Conservation (phyloP, 805 yeast species). For the Ogataea populi-albae region DNA sequence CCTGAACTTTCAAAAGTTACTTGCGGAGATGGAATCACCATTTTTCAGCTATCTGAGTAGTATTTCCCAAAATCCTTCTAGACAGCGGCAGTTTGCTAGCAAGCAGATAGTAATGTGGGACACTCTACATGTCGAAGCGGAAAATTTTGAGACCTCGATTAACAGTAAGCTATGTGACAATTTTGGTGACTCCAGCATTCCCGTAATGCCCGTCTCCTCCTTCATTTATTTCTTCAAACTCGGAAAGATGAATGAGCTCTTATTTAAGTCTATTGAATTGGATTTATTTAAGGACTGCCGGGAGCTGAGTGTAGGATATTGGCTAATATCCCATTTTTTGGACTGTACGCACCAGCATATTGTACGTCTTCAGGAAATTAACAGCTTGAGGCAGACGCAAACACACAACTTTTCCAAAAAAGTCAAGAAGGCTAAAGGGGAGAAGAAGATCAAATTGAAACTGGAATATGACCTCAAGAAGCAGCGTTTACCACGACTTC, state of each 20-base stretch:
- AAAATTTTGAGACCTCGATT: conserved; percentile 53
- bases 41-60: conserved; percentile 43
- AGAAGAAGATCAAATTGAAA: conserved; percentile 23
- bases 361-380: conserved; percentile 18
- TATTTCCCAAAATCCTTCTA: conserved; percentile 65
- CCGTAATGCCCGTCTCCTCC: conserved; percentile 65
- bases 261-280: conserved; percentile 69
- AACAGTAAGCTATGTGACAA: conserved; percentile 25
- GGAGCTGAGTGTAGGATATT: conserved; percentile 66
- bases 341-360: conserved; percentile 24
- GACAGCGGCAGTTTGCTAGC: conserved; percentile 75
- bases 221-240: conserved; percentile 69
- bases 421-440: conserved; percentile 27
- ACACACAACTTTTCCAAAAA: conserved; percentile 19
- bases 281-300: conserved; percentile 62
- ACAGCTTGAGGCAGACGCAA: conserved; percentile 21
- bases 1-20: conserved; percentile 26
- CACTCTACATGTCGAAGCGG: conserved; percentile 72
- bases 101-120: conserved; percentile 65
- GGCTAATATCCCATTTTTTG: conserved; percentile 52
- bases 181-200: conserved; percentile 35
- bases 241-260: conserved; percentile 67
- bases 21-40: conserved; percentile 48
- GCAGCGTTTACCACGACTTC: conserved; percentile 11
- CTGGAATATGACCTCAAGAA: conserved; percentile 22